Base-by-base conservation (phyloP, 129 eudicot species). In the Pseudognaphalium luteoalbum region DNA sequence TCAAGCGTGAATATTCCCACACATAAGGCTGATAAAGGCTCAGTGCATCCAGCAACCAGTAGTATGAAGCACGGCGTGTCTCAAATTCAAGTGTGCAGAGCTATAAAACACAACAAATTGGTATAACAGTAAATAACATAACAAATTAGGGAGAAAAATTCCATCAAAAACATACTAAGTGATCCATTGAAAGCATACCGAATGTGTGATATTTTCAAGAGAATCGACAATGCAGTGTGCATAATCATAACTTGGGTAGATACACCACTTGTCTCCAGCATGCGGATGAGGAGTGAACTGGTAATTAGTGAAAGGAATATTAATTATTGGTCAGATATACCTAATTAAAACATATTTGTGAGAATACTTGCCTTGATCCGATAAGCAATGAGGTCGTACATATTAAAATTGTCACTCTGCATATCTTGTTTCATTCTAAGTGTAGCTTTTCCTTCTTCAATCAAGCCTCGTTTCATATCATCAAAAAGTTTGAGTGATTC, bases 151-250 rank as follows among this genome's bases (percentile, higher is more conserved):
- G n/a, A 15, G 47, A 78, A 61, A 0, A 52, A 14, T 10, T 30
- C 17, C 22, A 7, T 47, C n/a, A 75, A 42, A 35, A 42, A 3
- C 39, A 39, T 52, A 52, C 20, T 6, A 14, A 71, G n/a, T 69
- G 64, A 14, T 28, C 17, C 7, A 57, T 11, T 5, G 30, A 42
- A 10, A 22, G 77, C 91, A 61, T 87, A 95, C 99, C 74, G 99
- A 95, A 79, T 95, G 99, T 57, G 99, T 89, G 39, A 95, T 87
- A 72, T 91, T 83, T 83, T 95, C 97, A 66, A 95, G 91, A 77
- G 99, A 95, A 86, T 95, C 97, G 1, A 95, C 97, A 79, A 89
- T 86, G 86, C 99, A 95, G 61, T 95, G 99, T 12, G 99, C 90
- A 70, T 84, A 95, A 78, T 95, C 99, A 83, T 94, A 95, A 82